Evolutionary conservation across 305 asterid species (phyloP), one percentile per base, ranked within the genome.

Genomic region (Fraxinus albicans): DNA sequence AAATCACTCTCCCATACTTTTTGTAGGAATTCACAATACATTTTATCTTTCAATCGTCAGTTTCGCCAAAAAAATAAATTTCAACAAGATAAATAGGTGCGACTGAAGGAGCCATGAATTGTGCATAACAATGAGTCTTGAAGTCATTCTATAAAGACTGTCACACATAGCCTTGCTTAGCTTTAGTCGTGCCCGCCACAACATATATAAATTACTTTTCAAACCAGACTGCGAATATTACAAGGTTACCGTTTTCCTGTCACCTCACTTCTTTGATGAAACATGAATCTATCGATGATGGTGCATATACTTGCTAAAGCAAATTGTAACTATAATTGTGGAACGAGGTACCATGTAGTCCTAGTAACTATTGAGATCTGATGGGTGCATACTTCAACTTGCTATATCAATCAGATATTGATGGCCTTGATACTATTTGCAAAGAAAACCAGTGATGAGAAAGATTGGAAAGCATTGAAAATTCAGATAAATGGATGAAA

Each of bases 241-340:
- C 63, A 17, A 4, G 63, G 63, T 13, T 53, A 7, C 19, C 23
- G 3, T 60, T 60, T 60, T 21, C 29, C 29, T 53, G 63, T 38
- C 34, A 69, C 82, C 82, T 80, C 47, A 31, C 25, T 42, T 65
- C 55, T 13, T 40, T 70, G 47, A 63, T 19, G 35, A 44, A 69
- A 47, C 47, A 29, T 80, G 34, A 47, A 6, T 21, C 73, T 75
- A 38, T 27, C 63, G 70, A 19, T 80, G 50, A 70, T 79, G 83
- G 60, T 34, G 69, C 40, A 53, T 13, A 15, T 53, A 17, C 65
- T 15, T 53, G 65, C 65, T 53, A 53, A 53, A 53, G 65, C 65
- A 53, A 1, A 53, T 5, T 53, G 65, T 53, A 53, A n/a, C 65
- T 53, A 53, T n/a, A 53, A 8, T 60, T 21, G 31, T 27, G 25